Base-by-base conservation (phyloP, 2,329 filamentous ascomycete genomes). In the Paracamarosporium sp. region DNA sequence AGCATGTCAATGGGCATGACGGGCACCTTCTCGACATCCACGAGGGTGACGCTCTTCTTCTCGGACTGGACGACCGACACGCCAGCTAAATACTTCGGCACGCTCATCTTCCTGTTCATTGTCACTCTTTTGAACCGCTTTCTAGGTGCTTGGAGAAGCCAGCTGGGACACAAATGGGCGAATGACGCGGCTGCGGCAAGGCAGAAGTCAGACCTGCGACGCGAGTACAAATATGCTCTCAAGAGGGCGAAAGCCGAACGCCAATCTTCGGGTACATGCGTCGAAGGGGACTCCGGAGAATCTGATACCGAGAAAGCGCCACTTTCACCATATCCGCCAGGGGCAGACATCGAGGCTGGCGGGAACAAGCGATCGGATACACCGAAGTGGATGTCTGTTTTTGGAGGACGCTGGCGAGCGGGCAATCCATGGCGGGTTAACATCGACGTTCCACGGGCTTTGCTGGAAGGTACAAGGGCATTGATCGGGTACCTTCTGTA, bases 51-150 rank as follows among this genome's bases (percentile, higher is more conserved):
- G 1, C 28, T 51, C 3, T 43, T 51, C 27, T 51, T 51, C 36
- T 41, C 38, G n/a, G 36, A 43, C 28, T 51, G 36, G 48, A 51
- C 48, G 25, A 51, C 48, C 5, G 48, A 51, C 27, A 51, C 48
- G 17, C 48, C 48, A 1, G 48, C 48, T 1, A 51, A 51, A 33
- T 51, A 51, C 25, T 51, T 51, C 35, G 38, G 48, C n/a, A 51
- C 48, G 4, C 48, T 51, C 36, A 27, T 43, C 15, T 43, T 51
- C 24, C 17, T 51, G 4, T 51, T 51, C 38, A 12, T 43, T 13
- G 38, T 51, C 35, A 51, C 48, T 13, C 35, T 51, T 17, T 27
- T 51, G n/a, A 51, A 51, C 15, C 48, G 48, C 25, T 51, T 51
- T 24, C 36, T 51, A 6, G 48, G 48, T 20, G 48, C 48, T 13